Percentiles rank a stretch among this genome's conserved stretches.
Evolutionary conservation across 495 filamentous ascomycete genomes (phyloP).

Genomic region (Penicillium turbatum): DNA sequence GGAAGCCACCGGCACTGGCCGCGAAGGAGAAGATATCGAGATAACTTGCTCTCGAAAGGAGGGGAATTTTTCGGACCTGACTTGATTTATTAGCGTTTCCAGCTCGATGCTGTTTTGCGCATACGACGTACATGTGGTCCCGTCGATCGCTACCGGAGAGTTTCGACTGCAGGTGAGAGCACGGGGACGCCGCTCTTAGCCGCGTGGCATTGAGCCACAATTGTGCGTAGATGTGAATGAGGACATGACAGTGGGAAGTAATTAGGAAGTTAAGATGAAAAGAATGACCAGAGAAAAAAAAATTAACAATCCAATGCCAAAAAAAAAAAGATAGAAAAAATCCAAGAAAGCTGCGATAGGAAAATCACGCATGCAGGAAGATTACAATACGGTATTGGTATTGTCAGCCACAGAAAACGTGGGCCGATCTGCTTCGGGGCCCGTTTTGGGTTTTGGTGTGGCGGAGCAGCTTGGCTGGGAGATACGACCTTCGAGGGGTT

Average conservation of each 20-base stretch:
- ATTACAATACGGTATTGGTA: slow-evolving; percentile 5
- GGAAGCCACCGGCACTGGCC: slow-evolving; percentile 9
- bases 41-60: slow-evolving; percentile 9
- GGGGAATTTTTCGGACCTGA: slow-evolving; percentile 20
- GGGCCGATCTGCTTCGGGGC: background rate
- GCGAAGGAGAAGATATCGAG: slow-evolving; percentile 5
- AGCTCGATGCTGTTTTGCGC: background rate
- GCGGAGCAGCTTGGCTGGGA: background rate
- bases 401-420: slow-evolving; percentile 9
- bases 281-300: background rate
- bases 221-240: background rate
- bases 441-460: background rate
- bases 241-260: background rate
- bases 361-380: slow-evolving; percentile 8
- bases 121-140: slow-evolving; percentile 16
- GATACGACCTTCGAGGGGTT: too few relatives aligned
- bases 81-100: background rate
- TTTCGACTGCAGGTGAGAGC: slow-evolving; percentile 14
- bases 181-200: slow-evolving; percentile 19
- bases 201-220: slow-evolving; percentile 22
- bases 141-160: slow-evolving; percentile 20
- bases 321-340: too few relatives aligned
- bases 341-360: background rate
- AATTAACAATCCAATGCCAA: background rate
- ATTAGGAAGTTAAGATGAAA: background rate